Evolutionary conservation across 1,284 basidiomycete species (phyloP).

Genomic region (Trametes sp.): DNA sequence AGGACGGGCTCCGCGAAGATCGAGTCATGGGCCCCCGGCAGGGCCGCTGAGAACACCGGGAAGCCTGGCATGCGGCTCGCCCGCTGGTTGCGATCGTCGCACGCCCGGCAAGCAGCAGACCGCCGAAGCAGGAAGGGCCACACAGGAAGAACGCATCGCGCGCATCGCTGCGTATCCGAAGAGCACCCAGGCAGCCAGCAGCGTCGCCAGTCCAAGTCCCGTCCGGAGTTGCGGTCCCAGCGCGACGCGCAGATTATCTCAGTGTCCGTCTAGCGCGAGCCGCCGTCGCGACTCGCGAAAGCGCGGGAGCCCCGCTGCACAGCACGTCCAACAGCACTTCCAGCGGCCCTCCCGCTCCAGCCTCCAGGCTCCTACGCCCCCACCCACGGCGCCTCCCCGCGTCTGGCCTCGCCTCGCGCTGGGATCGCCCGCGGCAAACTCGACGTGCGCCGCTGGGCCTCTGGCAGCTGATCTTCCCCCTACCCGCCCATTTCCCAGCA

Average conservation of each 20-base stretch:
- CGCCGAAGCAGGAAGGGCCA: not conserved
- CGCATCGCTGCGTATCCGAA: not conserved
- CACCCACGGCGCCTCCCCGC: slow-evolving; percentile 1
- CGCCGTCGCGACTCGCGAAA: not conserved
- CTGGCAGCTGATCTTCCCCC: not conserved
- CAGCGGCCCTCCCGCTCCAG: not conserved
- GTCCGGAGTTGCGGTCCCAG: not conserved
- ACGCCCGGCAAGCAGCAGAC: not conserved
- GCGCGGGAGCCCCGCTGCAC: slow-evolving; percentile 5
- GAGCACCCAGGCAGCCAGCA: not conserved
- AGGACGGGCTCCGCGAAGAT: slow-evolving; percentile 14
- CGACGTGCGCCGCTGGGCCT: not conserved
- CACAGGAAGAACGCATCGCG: not conserved
- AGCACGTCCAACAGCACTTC: slow-evolving; percentile 1
- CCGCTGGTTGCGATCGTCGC: slow-evolving; percentile 3
- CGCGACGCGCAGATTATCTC: not conserved
- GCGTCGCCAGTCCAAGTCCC: not conserved
- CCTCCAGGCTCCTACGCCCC: slow-evolving; percentile 5
- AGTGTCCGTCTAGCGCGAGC: not conserved
- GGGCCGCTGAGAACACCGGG: slow-evolving; percentile 18
- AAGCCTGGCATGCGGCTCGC: not conserved
- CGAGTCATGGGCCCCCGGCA: slow-evolving; percentile 15
- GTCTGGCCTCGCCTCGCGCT: not conserved
- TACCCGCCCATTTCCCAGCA: not conserved
- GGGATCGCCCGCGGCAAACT: not conserved